A percentile compares a stretch with the other conserved stretches of the same genome.
These are phyloP conservation scores for Punica granatum DNA, from an alignment of 345 rosid species.

Conservation along the genomic window DNA sequence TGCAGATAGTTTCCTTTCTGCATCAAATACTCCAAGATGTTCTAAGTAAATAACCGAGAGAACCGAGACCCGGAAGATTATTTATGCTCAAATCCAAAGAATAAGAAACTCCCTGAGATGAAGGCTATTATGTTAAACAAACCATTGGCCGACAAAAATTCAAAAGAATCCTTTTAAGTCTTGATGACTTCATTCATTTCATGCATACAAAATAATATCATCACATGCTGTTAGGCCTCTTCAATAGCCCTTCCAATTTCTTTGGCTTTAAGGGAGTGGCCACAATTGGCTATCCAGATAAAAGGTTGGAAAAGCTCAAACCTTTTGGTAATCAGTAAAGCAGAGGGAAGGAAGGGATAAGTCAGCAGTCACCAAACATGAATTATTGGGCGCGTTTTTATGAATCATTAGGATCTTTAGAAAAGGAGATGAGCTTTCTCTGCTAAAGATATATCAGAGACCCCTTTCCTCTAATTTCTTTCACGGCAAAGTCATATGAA, in stretches of 20 bases:
- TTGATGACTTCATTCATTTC: background rate
- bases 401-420: background rate
- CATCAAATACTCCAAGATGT: background rate
- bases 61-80: background rate
- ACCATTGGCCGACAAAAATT: background rate
- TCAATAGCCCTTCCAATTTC: background rate
- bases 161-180: background rate
- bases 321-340: background rate
- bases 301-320: background rate
- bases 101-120: no score
- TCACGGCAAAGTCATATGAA: no score
- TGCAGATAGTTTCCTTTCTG: background rate
- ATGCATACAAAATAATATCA: background rate
- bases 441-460: background rate
- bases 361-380: background rate
- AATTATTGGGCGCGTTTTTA: background rate
- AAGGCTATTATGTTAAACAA: background rate
- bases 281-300: background rate
- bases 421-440: background rate
- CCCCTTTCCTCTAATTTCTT: background rate
- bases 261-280: background rate
- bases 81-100: background rate
- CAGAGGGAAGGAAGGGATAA: background rate
- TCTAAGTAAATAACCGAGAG: background rate
- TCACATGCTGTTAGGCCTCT: slow-evolving; percentile 2